Percentiles rank a stretch among this genome's conserved stretches.
Evolutionary conservation across 78 protist genomes (phyloP).

Genomic region (Pigoraptor vietnamica): DNA sequence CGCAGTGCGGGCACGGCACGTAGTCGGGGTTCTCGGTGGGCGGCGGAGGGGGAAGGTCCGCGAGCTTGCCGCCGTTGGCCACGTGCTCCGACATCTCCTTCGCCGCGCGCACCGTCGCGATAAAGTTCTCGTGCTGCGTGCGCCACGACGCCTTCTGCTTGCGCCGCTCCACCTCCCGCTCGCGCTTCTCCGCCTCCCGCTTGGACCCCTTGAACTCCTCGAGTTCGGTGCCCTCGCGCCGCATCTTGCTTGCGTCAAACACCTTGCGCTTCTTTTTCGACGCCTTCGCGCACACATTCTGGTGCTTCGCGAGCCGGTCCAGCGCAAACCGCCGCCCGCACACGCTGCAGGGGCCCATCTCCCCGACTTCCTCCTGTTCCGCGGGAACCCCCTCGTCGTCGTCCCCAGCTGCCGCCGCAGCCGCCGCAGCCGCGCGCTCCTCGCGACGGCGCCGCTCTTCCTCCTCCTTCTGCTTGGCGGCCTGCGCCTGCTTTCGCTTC

Average conservation of each 20-base stretch:
- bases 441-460: neutral
- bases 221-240: neutral
- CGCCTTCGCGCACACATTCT: neutral
- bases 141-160: neutral
- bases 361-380: neutral
- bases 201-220: neutral
- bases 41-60: neutral
- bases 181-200: neutral
- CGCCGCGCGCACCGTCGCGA: neutral
- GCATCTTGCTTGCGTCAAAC: neutral
- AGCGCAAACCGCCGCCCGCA: neutral
- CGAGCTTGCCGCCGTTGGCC: neutral
- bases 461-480: too few relatives aligned
- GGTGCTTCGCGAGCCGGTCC: neutral
- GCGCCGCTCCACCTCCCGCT: neutral
- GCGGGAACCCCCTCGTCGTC: neutral
- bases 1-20: conserved; percentile 17
- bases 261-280: conserved; percentile 1
- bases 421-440: neutral
- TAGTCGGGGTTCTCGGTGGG: neutral
- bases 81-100: neutral
- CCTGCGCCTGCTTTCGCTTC: neutral
- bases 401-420: neutral
- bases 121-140: neutral
- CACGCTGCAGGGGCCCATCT: neutral